These are phyloP conservation scores for Betula pendula DNA, from an alignment of 306 rosid genomes.

Conservation along the genomic window DNA sequence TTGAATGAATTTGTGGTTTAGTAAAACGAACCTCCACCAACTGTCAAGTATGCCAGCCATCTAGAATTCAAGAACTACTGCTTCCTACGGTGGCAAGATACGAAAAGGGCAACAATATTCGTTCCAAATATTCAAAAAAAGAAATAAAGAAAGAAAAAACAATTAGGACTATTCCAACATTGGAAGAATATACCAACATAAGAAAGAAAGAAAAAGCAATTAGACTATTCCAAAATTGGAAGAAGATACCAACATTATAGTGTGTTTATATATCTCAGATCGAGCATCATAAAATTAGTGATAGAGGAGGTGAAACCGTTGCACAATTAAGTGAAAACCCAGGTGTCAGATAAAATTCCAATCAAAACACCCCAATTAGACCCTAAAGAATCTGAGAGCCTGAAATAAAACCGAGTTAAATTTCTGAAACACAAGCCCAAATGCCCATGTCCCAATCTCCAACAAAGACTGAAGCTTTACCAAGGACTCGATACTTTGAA, in stretches of 20 bases:
- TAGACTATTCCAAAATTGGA: neutral
- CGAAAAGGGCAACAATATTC: neutral
- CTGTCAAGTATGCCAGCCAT: slow-evolving; percentile 1
- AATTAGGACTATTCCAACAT: neutral
- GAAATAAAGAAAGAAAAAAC: neutral
- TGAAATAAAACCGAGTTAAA: neutral
- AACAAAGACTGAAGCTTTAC: neutral
- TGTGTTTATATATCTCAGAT: neutral
- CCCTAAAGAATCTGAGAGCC: neutral
- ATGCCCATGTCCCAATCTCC: neutral
- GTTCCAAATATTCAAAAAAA: neutral
- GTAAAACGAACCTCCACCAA: neutral
- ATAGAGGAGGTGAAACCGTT: neutral
- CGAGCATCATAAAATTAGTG: neutral
- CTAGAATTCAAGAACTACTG: slow-evolving; percentile 4
- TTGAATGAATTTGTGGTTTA: neutral
- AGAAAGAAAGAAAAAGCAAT: neutral
- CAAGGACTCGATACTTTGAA: neutral
- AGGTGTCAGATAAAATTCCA: neutral
- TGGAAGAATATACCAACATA: neutral
- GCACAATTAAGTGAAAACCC: neutral
- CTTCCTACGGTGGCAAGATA: neutral
- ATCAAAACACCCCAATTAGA: neutral
- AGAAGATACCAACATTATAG: neutral
- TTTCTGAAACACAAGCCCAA: neutral